Percentiles rank a stretch among this genome's conserved stretches.
Conservation (phyloP, 371 early-diverging fungal genomes). For the Mucor indicus region DNA sequence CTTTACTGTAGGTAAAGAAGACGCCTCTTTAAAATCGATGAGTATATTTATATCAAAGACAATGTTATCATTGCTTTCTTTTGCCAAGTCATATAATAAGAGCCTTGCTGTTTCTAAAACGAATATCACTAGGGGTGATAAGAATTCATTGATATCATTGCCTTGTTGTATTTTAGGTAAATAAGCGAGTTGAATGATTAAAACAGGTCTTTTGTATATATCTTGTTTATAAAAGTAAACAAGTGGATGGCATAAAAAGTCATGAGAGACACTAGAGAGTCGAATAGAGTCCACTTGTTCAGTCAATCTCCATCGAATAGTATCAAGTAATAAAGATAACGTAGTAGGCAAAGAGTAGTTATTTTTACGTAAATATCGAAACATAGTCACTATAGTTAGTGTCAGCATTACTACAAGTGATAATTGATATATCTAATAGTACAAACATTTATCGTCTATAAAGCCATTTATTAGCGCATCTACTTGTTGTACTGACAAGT, state of each 20-base stretch:
- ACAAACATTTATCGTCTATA: slow-evolving; percentile 34
- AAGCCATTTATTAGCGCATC: slow-evolving; percentile 30
- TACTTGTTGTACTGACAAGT: slow-evolving; percentile 21
- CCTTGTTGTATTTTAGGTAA: slow-evolving; percentile 16
- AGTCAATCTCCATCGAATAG: slow-evolving; percentile 38
- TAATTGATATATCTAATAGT: neutral
- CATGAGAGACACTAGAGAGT: slow-evolving; percentile 6
- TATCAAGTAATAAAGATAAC: slow-evolving; percentile 34
- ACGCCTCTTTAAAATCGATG: slow-evolving; percentile 39
- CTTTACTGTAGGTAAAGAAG: slow-evolving; percentile 30
- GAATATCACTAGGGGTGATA: slow-evolving; percentile 34
- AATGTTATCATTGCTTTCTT: slow-evolving; percentile 15
- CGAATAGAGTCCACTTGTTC: slow-evolving; percentile 26
- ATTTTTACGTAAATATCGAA: slow-evolving; percentile 39
- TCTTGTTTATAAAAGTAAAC: slow-evolving; percentile 41
- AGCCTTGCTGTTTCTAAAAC: slow-evolving; percentile 38
- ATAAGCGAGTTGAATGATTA: slow-evolving; percentile 32
- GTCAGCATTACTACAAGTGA: too few species aligned
- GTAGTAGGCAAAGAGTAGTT: slow-evolving; percentile 33
- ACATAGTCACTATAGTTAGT: slow-evolving; percentile 31
- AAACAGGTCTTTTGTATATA: slow-evolving; percentile 29
- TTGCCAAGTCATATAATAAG: slow-evolving; percentile 19
- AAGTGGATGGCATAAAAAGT: slow-evolving; percentile 24
- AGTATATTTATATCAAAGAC: slow-evolving; percentile 31
- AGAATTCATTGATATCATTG: slow-evolving; percentile 17